A percentile compares a stretch with the other conserved stretches of the same genome.
Evolutionary conservation across 108 stramenopile species (phyloP).

Genomic region (Schizochytrium sp.): DNA sequence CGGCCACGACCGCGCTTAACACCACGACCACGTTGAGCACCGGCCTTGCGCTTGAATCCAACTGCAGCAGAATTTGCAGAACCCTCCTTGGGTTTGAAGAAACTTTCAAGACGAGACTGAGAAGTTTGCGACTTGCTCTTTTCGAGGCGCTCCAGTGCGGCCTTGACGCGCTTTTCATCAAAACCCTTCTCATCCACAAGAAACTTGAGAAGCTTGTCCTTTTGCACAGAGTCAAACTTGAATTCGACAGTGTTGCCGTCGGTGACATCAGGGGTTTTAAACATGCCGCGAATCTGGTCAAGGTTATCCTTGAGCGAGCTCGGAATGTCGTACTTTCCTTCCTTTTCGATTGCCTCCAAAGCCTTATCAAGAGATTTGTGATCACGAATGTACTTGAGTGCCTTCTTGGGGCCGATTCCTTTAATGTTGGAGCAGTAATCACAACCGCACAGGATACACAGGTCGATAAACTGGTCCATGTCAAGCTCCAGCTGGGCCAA

Average conservation of each 20-base stretch:
- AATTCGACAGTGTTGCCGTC: background rate
- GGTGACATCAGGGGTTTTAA: slow-evolving; percentile 85
- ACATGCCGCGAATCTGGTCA: slow-evolving; percentile 81
- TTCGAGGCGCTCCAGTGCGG: slow-evolving; percentile 86
- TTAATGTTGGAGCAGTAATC: slow-evolving; percentile 96
- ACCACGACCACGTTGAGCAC: background rate
- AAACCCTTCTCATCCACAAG: slow-evolving; percentile 92
- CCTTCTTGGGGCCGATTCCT: slow-evolving; percentile 97
- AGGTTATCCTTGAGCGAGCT: slow-evolving; percentile 81
- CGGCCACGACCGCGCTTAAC: slow-evolving; percentile 12
- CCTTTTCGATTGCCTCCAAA: slow-evolving; percentile 79
- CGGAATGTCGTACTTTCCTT: slow-evolving; percentile 85
- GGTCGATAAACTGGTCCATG: slow-evolving; percentile 97
- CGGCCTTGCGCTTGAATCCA: slow-evolving; percentile 53
- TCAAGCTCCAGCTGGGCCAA: slow-evolving; percentile 88
- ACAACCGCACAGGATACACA: slow-evolving; percentile 96
- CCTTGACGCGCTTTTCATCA: slow-evolving; percentile 89
- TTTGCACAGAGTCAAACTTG: slow-evolving; percentile 70
- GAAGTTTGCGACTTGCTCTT: slow-evolving; percentile 82
- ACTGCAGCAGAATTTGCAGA: background rate
- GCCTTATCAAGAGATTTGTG: slow-evolving; percentile 88
- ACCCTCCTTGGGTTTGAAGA: slow-evolving; percentile 76
- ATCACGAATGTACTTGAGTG: slow-evolving; percentile 88
- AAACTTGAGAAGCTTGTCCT: slow-evolving; percentile 80
- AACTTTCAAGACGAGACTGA: slow-evolving; percentile 92